phyloP scores from a whole-genome alignment of 2,329 filamentous ascomycete species.

The Pestalotiopsis fici region DNA sequence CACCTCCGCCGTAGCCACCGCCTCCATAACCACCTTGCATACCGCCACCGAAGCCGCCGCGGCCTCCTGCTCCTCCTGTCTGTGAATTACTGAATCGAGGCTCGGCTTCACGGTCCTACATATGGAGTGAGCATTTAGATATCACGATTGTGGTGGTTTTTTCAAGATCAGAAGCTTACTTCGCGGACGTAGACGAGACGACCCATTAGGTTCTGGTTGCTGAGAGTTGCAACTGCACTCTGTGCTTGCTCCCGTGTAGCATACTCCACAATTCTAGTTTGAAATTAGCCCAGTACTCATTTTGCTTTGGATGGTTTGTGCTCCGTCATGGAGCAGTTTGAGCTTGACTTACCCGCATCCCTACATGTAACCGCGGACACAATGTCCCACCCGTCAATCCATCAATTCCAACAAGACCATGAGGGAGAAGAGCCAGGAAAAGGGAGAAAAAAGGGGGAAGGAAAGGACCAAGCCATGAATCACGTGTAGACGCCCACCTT shows the following conservation, averaged over 20 bases:
- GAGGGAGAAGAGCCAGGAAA: slow-evolving; percentile 60
- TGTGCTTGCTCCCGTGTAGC: slow-evolving; percentile 99
- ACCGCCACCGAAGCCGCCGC: slow-evolving; percentile 55
- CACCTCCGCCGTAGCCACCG: slow-evolving; percentile 53
- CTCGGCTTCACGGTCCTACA: slow-evolving; percentile 93
- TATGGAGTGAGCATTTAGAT: slow-evolving; percentile 17
- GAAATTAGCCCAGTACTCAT: slow-evolving; percentile 8
- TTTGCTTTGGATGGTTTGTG: too few species aligned
- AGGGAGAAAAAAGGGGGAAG: slow-evolving; percentile 35
- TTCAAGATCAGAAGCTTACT: slow-evolving; percentile 51
- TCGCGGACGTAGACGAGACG: slow-evolving; percentile 98
- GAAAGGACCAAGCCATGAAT: slow-evolving; percentile 78
- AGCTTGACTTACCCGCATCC: slow-evolving; percentile 89
- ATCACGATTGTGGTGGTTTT: slow-evolving; percentile 10
- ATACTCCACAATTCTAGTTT: slow-evolving; percentile 96
- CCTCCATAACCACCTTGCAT: slow-evolving; percentile 54
- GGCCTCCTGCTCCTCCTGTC: slow-evolving; percentile 54
- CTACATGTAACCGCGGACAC: slow-evolving; percentile 86
- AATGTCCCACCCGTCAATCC: slow-evolving; percentile 98
- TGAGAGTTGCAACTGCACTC: slow-evolving; percentile 93
- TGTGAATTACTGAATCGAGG: slow-evolving; percentile 87
- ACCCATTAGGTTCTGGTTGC: slow-evolving; percentile 99
- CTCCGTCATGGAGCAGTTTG: neutral
- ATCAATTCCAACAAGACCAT: slow-evolving; percentile 81
- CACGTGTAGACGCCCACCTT: slow-evolving; percentile 98